Evolutionary conservation across 2,329 filamentous ascomycete species (phyloP).

Genomic region (Esteya vermicola): DNA sequence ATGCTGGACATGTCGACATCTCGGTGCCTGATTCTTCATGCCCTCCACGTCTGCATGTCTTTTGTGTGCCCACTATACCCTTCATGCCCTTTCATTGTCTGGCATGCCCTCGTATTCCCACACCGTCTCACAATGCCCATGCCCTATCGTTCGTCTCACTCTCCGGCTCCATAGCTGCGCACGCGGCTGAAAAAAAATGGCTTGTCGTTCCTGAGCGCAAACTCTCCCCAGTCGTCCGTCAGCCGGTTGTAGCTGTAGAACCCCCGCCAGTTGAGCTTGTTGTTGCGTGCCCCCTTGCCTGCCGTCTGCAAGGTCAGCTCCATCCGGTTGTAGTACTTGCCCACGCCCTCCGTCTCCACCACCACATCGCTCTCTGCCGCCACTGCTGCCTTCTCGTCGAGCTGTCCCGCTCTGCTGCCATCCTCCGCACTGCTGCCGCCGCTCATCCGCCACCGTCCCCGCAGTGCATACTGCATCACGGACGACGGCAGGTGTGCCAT

Average conservation of each 20-base stretch:
- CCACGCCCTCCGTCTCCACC: conserved; percentile 76
- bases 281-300: conserved; percentile 55
- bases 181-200: conserved; percentile 55
- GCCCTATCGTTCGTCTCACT: no score
- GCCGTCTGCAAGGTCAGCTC: conserved; percentile 57
- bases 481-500: conserved; percentile 27
- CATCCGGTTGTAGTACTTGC: conserved; percentile 77
- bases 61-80: no score
- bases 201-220: conserved; percentile 49
- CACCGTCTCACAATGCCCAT: no score
- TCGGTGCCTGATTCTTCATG: no score
- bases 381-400: conserved; percentile 11
- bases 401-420: no score
- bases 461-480: conserved; percentile 56
- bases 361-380: conserved; percentile 54
- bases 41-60: no score
- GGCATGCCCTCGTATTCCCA: no score
- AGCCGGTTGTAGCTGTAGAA: conserved; percentile 85
- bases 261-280: conserved; percentile 75
- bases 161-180: conserved; percentile 32
- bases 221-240: conserved; percentile 84
- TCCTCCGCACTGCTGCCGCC: not conserved
- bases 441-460: conserved; percentile 36
- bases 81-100: no score
- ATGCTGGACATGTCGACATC: no score